phyloP scores from a whole-genome alignment of 257 asterid genomes.

The Linderniella brevidens region DNA sequence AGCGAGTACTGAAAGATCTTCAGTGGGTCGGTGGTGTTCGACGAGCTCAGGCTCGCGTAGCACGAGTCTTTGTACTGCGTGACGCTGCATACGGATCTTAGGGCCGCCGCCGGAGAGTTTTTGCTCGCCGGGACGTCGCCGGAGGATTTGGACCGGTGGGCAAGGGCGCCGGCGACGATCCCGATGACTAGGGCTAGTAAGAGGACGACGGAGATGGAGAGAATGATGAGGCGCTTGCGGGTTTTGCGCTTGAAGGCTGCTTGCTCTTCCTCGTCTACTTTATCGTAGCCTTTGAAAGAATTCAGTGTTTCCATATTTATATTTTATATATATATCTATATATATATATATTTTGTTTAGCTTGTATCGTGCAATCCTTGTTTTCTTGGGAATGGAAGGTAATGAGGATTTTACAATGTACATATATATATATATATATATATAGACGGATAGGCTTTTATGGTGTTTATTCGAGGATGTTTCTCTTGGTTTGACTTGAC shows the following conservation, averaged over 20 bases:
- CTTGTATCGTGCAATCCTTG: too few species aligned
- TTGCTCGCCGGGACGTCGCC: slow-evolving; percentile 11
- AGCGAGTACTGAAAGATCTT: slow-evolving; percentile 39
- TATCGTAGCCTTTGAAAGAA: slow-evolving; percentile 83
- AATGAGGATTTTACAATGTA: too few species aligned
- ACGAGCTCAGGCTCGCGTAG: slow-evolving; percentile 17
- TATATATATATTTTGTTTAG: neutral
- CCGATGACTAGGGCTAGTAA: slow-evolving; percentile 25
- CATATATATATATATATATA: too few species aligned
- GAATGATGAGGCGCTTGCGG: slow-evolving; percentile 34
- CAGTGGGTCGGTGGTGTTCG: slow-evolving; percentile 39
- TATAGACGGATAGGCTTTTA: too few species aligned
- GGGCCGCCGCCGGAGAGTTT: slow-evolving; percentile 20
- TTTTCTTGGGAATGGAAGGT: too few species aligned
- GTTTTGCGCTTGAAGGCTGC: slow-evolving; percentile 39
- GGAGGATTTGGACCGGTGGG: slow-evolving; percentile 15
- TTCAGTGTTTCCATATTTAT: slow-evolving; percentile 64
- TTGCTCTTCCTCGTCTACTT: slow-evolving; percentile 42
- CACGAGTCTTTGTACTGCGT: slow-evolving; percentile 49
- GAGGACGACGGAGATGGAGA: slow-evolving; percentile 25
- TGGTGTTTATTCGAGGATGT: too few species aligned
- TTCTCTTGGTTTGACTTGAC: too few species aligned
- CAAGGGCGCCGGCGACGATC: slow-evolving; percentile 37
- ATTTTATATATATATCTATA: too few species aligned
- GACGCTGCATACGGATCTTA: slow-evolving; percentile 44